Evolutionary conservation across 2,329 filamentous ascomycete species (phyloP).

Genomic region (Colletotrichum sp.): DNA sequence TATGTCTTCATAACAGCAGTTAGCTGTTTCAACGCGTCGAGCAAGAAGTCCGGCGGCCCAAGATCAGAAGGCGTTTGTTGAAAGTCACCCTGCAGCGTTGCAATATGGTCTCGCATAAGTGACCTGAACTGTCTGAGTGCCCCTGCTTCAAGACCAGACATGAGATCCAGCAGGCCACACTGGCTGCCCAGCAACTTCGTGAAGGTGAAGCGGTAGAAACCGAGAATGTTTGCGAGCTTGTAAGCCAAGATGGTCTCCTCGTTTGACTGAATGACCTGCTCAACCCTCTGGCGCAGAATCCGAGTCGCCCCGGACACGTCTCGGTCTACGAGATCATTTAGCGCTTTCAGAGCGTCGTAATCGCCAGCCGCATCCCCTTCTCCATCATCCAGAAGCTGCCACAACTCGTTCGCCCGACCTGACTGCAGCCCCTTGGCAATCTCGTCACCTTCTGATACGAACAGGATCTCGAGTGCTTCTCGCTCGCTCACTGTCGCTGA

Average conservation of each 20-base stretch:
- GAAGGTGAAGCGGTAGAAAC: slow-evolving; percentile 90
- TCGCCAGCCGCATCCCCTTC: slow-evolving; percentile 54
- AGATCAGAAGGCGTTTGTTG: slow-evolving; percentile 75
- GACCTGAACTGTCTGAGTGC: slow-evolving; percentile 83
- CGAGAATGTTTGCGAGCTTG: slow-evolving; percentile 86
- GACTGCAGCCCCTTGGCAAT: slow-evolving; percentile 82
- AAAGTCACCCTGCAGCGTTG: slow-evolving; percentile 74
- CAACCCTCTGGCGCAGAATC: slow-evolving; percentile 86
- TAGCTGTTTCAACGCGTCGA: slow-evolving; percentile 80
- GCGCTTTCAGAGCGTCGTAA: slow-evolving; percentile 82
- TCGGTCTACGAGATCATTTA: slow-evolving; percentile 86
- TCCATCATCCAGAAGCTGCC: slow-evolving; percentile 71
- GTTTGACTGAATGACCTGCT: slow-evolving; percentile 91
- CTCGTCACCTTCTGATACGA: slow-evolving; percentile 88
- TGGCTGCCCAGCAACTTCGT: slow-evolving; percentile 74
- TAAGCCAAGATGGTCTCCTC: slow-evolving; percentile 90
- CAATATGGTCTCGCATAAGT: slow-evolving; percentile 80
- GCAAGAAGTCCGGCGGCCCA: slow-evolving; percentile 78
- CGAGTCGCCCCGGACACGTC: slow-evolving; percentile 82
- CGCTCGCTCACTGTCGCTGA: slow-evolving; percentile 92
- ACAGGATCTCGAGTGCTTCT: slow-evolving; percentile 89
- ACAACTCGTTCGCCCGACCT: slow-evolving; percentile 82
- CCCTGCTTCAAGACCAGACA: slow-evolving; percentile 73
- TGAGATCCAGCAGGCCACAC: slow-evolving; percentile 72
- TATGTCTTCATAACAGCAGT: slow-evolving; percentile 83